A percentile compares a stretch with the other conserved stretches of the same genome.
These are phyloP conservation scores for Globisporangium rhizosaccharum DNA, from an alignment of 352 stramenopile species.

Conservation along the genomic window DNA sequence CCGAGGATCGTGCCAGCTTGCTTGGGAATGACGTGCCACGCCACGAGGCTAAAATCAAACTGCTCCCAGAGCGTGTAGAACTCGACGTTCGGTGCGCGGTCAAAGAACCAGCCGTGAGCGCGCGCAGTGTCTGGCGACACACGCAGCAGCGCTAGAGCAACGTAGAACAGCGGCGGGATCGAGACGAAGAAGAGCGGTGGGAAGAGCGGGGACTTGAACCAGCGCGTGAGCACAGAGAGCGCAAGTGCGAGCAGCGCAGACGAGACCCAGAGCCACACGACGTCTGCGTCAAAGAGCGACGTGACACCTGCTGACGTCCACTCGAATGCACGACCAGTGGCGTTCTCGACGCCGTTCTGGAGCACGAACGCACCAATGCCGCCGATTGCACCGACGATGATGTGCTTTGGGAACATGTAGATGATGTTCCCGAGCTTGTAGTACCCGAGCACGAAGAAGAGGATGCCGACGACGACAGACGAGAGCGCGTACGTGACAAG, in stretches of 20 bases:
- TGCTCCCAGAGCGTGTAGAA: conserved; percentile 78
- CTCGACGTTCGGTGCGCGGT: conserved; percentile 50
- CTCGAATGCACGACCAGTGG: conserved; percentile 59
- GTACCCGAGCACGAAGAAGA: conserved; percentile 89
- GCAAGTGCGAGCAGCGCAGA: conserved; percentile 46
- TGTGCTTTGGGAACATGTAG: conserved; percentile 93
- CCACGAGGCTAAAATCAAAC: conserved; percentile 59
- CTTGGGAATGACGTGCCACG: conserved; percentile 68
- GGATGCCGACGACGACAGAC: conserved; percentile 81
- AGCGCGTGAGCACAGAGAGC: conserved; percentile 51
- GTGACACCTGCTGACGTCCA: conserved; percentile 47
- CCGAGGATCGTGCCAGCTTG: conserved; percentile 78
- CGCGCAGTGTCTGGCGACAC: conserved; percentile 56
- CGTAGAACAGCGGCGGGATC: conserved; percentile 74
- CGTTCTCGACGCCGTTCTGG: conserved; percentile 83
- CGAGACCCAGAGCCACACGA: conserved; percentile 69
- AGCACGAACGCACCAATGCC: conserved; percentile 89
- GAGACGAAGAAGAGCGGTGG: conserved; percentile 78
- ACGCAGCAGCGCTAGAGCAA: conserved; percentile 39
- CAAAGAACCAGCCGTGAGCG: conserved; percentile 71
- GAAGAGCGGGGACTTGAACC: conserved; percentile 57
- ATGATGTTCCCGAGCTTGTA: conserved; percentile 89
- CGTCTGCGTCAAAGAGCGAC: conserved; percentile 38
- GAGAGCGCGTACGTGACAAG: conserved; percentile 90
- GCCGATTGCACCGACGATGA: conserved; percentile 93